These are phyloP conservation scores for Picochlorum sp. DNA, from an alignment of 139 green algal genomes.

Conservation along the genomic window DNA sequence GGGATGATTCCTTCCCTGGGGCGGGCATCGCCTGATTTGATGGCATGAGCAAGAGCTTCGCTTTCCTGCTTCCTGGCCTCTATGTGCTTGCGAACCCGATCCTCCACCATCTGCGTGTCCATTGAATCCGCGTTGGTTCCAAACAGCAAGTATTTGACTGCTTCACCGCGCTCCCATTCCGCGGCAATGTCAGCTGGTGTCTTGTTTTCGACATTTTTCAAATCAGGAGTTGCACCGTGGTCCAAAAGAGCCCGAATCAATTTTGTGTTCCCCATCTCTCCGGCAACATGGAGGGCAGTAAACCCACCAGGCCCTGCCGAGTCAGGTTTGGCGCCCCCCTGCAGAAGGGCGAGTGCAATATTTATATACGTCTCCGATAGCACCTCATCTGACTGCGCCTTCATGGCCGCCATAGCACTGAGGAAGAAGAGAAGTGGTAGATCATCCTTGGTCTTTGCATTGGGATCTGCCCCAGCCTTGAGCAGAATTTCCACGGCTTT, in stretches of 20 bases:
- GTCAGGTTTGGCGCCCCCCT: not conserved
- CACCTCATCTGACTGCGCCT: not conserved
- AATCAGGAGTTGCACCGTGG: not conserved
- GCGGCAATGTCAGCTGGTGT: constrained; percentile 8
- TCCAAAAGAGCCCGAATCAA: constrained; percentile 1
- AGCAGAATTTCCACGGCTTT: constrained; percentile 3
- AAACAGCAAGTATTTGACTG: constrained; percentile 2
- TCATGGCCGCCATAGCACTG: constrained; percentile 8
- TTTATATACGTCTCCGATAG: not conserved
- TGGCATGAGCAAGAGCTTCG: constrained; percentile 1
- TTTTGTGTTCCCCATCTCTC: not conserved
- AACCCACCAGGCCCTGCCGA: constrained; percentile 5
- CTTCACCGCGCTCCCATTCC: not conserved
- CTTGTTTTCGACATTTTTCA: constrained; percentile 2
- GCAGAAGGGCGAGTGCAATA: not conserved
- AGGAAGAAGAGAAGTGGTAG: constrained; percentile 8
- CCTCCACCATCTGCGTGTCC: not conserved
- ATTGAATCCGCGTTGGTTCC: not conserved
- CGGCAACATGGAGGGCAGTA: constrained; percentile 13
- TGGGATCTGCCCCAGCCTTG: constrained; percentile 1
- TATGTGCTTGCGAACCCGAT: not conserved
- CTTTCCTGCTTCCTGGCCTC: not conserved
- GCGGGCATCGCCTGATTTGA: not conserved
- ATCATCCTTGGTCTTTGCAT: not conserved
- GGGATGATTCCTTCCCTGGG: not conserved